These are phyloP conservation scores for Pythium plurisporium DNA, from an alignment of 352 stramenopile genomes.

Conservation along the genomic window DNA sequence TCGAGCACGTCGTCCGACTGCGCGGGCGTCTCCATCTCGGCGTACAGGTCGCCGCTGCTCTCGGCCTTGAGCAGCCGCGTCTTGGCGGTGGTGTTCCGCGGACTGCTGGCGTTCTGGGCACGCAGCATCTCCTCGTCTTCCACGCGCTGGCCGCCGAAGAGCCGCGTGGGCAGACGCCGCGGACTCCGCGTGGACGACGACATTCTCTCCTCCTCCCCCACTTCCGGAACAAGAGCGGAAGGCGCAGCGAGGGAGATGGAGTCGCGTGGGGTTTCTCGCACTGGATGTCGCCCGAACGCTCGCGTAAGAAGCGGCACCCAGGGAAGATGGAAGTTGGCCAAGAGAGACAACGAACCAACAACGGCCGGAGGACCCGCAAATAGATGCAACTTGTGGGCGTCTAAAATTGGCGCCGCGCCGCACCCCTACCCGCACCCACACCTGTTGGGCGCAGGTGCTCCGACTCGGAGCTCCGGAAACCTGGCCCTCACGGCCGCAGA, in stretches of 20 bases:
- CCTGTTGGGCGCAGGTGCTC: background rate
- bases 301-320: background rate
- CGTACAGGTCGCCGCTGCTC: conserved; percentile 23
- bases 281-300: conserved; percentile 1
- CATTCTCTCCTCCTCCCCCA: background rate
- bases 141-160: conserved; percentile 48
- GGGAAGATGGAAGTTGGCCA: conserved; percentile 1
- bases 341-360: conserved; percentile 4
- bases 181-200: conserved; percentile 20
- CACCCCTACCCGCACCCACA: background rate
- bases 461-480: conserved; percentile 1
- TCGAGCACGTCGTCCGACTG: conserved; percentile 19
- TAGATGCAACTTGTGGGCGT: background rate
- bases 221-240: background rate
- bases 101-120: conserved; percentile 21
- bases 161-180: conserved; percentile 25
- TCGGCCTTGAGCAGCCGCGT: conserved; percentile 20
- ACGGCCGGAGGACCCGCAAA: background rate
- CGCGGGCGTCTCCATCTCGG: conserved; percentile 27
- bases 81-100: conserved; percentile 23
- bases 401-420: background rate
- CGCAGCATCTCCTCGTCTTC: conserved; percentile 48
- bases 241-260: background rate
- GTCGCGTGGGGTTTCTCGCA: background rate
- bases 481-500: background rate